Evolutionary conservation across 768 basidiomycete genomes (phyloP), one percentile per base, ranked within the genome.

Genomic region (Boletellus ananas): DNA sequence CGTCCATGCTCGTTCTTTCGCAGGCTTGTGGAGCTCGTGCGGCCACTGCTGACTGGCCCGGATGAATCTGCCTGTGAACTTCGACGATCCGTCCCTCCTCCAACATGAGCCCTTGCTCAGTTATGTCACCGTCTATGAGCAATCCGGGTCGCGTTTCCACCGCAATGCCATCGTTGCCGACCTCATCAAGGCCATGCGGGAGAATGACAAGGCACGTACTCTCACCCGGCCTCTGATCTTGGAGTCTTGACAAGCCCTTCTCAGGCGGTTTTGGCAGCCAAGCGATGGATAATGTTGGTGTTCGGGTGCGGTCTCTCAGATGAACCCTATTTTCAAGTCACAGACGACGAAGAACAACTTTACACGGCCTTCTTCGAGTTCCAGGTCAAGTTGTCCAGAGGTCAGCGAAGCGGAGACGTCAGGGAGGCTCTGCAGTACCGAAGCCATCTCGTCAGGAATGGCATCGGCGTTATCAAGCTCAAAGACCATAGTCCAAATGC

Each of bases 291-390:
- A 14, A 35, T 6, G 37, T 40, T 53, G 20, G 4, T 55, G 9
- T 67, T 64, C 49, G 0, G 2, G 5, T 13, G 6, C 7, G 6
- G 3, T 29, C 13, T 37, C 34, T 10, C 33, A 4, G 16, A 50
- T 14, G 45, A 41, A 40, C 13, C 18, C 29, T 25, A 29, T n/a
- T 18, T 58, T 23, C 43, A 51, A 7, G 11, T 45, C 35, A 47
- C 33, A 20, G 53, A 57, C 31, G 44, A 39, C 27, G 55, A 53
- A 10, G 7, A 41, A 37, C 35, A 41, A 37, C 52, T 65, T 7
- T 66, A 46, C 53, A 21, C 3, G 41, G 45, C 25, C 34, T 67
- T 69, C 49, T 42, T 67, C 50, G 14, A 54, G 31, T 69, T 56
- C 34, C 52, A 67, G 41, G 2, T 14, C 27, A 40, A 0, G 25